These are phyloP conservation scores for Clarireedia paspali DNA, from an alignment of 2,329 filamentous ascomycete species.

Conservation along the genomic window DNA sequence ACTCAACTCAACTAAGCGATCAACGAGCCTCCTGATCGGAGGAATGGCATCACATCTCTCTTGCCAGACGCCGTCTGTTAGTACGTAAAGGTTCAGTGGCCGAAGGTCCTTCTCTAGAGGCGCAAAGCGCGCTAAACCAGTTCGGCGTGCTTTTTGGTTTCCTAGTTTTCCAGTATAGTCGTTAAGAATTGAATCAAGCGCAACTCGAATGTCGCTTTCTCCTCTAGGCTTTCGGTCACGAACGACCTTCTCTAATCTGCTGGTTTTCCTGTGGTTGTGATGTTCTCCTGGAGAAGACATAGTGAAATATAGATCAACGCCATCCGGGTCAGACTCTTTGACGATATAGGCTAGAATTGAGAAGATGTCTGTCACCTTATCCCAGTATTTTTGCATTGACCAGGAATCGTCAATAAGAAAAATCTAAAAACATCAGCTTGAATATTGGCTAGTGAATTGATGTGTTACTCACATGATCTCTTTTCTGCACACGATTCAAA, in stretches of 20 bases:
- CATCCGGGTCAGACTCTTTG: not conserved
- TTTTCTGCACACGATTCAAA: not conserved
- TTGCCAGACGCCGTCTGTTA: constrained; percentile 14
- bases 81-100: constrained; percentile 11
- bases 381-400: not conserved
- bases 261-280: not conserved
- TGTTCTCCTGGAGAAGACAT: not conserved
- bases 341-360: not conserved
- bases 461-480: not conserved
- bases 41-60: not conserved
- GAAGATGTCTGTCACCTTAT: not conserved
- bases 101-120: not conserved
- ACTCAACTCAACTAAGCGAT: constrained; percentile 1
- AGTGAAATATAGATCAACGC: not conserved
- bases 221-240: not conserved
- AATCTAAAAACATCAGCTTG: not conserved
- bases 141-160: not conserved
- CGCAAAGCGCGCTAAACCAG: not conserved
- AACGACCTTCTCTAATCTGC: not conserved
- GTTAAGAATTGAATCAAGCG: constrained; percentile 3
- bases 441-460: not conserved
- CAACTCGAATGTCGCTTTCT: constrained; percentile 7
- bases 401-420: not conserved
- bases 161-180: constrained; percentile 5
- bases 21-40: constrained; percentile 5